A percentile compares a stretch with the other conserved stretches of the same genome.
Conservation (phyloP, 345 rosid genomes). For the Fremontodendron californicum region DNA sequence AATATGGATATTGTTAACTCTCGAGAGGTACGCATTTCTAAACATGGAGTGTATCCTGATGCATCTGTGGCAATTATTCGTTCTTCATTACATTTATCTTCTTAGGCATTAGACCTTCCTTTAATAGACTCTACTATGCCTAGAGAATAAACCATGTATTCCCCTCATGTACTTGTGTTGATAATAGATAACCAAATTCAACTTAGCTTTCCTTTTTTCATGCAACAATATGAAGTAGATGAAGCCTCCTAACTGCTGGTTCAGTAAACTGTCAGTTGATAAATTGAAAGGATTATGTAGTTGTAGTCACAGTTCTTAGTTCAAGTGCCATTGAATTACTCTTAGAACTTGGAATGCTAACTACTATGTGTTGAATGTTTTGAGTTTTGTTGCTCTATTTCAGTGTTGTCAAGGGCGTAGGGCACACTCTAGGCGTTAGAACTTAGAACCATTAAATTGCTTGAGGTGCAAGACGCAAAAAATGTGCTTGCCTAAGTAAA, state of each 20-base stretch:
- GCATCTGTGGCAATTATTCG: neutral
- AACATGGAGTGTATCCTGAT: neutral
- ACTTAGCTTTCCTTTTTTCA: neutral
- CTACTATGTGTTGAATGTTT: neutral
- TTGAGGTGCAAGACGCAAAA: neutral
- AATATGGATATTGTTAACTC: slow-evolving; percentile 93
- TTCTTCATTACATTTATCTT: slow-evolving; percentile 15
- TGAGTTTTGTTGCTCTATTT: neutral
- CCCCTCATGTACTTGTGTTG: neutral
- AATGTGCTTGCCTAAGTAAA: neutral
- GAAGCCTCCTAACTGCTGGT: neutral
- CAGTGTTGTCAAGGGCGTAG: neutral
- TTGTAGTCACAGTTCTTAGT: neutral
- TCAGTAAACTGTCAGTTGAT: neutral
- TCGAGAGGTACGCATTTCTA: slow-evolving; percentile 60
- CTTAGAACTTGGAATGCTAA: neutral
- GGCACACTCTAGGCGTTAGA: neutral
- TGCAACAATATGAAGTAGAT: neutral
- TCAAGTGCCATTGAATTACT: neutral
- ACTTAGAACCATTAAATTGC: neutral
- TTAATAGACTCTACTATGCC: neutral
- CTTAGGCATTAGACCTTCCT: neutral
- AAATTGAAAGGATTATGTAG: neutral
- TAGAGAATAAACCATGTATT: neutral
- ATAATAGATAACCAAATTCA: neutral